Conservation (phyloP, 257 asterid genomes). For the Salvia hispanica region DNA sequence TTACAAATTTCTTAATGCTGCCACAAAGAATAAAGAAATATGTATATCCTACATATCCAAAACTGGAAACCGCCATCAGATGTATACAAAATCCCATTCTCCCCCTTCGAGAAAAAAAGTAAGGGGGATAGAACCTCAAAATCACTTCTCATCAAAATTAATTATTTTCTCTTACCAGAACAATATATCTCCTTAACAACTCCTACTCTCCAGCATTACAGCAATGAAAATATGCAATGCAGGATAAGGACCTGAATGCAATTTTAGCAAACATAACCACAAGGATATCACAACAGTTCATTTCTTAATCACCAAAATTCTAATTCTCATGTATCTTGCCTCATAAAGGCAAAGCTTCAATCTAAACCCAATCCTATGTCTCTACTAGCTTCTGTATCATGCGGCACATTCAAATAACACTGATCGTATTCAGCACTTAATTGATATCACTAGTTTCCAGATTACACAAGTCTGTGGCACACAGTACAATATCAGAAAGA, state of each 20-base stretch:
- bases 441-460: neutral
- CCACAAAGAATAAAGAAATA: neutral
- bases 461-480: neutral
- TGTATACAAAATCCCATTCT: neutral
- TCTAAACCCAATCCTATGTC: too few relatives aligned
- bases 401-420: neutral
- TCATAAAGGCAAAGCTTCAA: too few relatives aligned
- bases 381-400: neutral
- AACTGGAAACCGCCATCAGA: neutral
- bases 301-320: too few relatives aligned
- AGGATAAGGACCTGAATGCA: too few relatives aligned
- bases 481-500: neutral
- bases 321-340: too few relatives aligned
- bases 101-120: too few relatives aligned
- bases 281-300: too few relatives aligned
- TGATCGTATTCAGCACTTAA: constrained; percentile 1
- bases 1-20: neutral
- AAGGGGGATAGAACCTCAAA: neutral
- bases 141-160: constrained; percentile 6
- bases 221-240: too few relatives aligned
- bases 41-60: too few relatives aligned
- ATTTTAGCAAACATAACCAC: too few relatives aligned
- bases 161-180: neutral
- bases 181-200: neutral
- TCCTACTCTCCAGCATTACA: too few relatives aligned